Conservation (phyloP, 495 filamentous ascomycete species). For the Coniosporium apollinis region DNA sequence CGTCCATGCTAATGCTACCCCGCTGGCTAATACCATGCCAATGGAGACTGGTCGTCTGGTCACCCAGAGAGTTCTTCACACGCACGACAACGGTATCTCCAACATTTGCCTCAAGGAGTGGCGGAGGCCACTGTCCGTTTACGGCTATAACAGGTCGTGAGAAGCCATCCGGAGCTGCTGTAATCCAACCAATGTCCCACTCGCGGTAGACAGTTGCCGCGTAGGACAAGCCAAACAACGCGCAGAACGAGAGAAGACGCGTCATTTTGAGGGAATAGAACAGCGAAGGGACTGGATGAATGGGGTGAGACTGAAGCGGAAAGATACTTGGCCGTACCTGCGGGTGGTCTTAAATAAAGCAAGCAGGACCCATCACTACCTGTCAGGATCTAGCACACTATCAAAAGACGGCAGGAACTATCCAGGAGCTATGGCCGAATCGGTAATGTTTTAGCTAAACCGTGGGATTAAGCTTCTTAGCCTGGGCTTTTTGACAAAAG, state of each 20-base stretch:
- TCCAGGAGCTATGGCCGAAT: too few relatives aligned
- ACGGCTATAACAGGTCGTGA: constrained; percentile 20
- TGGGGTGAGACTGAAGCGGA: not conserved
- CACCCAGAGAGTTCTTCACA: constrained; percentile 9
- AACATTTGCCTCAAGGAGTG: constrained; percentile 13
- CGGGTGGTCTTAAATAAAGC: too few relatives aligned
- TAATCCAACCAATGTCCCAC: not conserved
- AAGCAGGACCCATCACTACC: too few relatives aligned
- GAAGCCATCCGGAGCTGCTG: constrained; percentile 32
- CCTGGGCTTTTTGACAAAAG: too few relatives aligned
- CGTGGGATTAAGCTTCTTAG: too few relatives aligned
- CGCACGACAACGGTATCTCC: constrained; percentile 13
- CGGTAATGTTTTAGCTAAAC: too few relatives aligned
- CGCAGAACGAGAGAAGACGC: not conserved
- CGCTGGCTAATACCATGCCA: constrained; percentile 17
- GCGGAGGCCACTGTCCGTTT: constrained; percentile 14
- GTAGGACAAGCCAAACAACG: not conserved
- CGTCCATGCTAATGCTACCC: constrained; percentile 14
- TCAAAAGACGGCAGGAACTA: too few relatives aligned
- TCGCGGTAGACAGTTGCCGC: not conserved
- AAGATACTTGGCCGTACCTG: too few relatives aligned
- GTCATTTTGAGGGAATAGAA: not conserved
- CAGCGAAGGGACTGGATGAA: too few relatives aligned
- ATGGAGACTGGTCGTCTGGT: constrained; percentile 11
- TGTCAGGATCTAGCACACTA: too few relatives aligned